These are phyloP conservation scores for Aspergillus hortae DNA, from an alignment of 2,329 filamentous ascomycete genomes.

Conservation along the genomic window DNA sequence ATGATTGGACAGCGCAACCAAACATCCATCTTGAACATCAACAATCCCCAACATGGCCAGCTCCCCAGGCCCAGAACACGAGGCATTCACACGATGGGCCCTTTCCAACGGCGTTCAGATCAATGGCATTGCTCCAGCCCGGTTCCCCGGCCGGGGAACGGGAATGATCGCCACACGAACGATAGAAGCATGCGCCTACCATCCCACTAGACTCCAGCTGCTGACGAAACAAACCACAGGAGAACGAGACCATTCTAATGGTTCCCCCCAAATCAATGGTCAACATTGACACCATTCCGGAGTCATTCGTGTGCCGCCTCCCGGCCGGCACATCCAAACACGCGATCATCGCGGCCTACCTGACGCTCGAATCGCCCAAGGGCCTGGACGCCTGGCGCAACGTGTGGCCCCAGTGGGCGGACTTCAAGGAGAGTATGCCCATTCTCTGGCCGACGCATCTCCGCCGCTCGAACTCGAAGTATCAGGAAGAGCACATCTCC, in stretches of 20 bases:
- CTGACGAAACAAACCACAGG: slow-evolving; percentile 31
- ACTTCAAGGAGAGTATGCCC: slow-evolving; percentile 58
- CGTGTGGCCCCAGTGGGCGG: slow-evolving; percentile 61
- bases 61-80: slow-evolving; percentile 22
- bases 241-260: slow-evolving; percentile 58
- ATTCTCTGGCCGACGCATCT: slow-evolving; percentile 50
- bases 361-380: slow-evolving; percentile 49
- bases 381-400: slow-evolving; percentile 59
- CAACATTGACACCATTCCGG: slow-evolving; percentile 58
- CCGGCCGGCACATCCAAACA: slow-evolving; percentile 60
- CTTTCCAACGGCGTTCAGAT: slow-evolving; percentile 60
- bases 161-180: slow-evolving; percentile 68
- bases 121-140: slow-evolving; percentile 61
- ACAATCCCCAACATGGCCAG: slow-evolving; percentile 7
- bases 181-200: slow-evolving; percentile 53
- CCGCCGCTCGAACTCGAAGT: slow-evolving; percentile 33
- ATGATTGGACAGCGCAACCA: slow-evolving; percentile 3
- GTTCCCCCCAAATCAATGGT: slow-evolving; percentile 63
- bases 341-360: slow-evolving; percentile 65
- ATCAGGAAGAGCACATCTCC: slow-evolving; percentile 15
- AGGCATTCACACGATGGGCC: slow-evolving; percentile 65
- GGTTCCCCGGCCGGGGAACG: slow-evolving; percentile 69
- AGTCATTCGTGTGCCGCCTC: slow-evolving; percentile 50
- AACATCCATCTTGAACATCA: not conserved
- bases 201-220: not conserved